Base-by-base conservation (phyloP, 345 rosid genomes). In the Linum tenue region DNA sequence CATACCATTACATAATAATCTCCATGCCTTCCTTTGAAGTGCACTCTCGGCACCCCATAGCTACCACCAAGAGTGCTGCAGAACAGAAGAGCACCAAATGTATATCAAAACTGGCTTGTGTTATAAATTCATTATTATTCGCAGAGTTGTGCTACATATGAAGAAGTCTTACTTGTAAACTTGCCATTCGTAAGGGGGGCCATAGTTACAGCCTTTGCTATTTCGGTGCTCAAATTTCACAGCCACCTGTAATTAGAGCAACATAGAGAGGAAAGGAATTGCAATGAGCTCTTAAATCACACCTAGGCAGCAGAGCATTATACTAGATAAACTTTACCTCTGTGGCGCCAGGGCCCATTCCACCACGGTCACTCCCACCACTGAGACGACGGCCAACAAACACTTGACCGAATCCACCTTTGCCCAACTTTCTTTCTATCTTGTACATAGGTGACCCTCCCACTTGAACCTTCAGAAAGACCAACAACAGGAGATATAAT, bases 31-130 rank as follows among this genome's bases (percentile, higher is more conserved):
- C 78, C 78, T 66, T 74, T 74, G 41, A 69, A 70, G 48, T 74
- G 78, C n/a, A 74, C 78, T 53, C 63, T 69, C 9, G 78, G 78
- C 65, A 74, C 78, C 4, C 78, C 78, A 61, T 74, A 73, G 56
- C 78, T 74, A n/a, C 78, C 99, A 72, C 99, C 99, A 60, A 94
- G 89, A 53, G 92, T 79, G 79, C 97, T 94, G 85, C 67, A 70
- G 37, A 82, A 56, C 51, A 65, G 55, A 64, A 48, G 39, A 60
- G 16, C 22, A 43, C 53, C 53, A 48, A 48, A 48, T 48, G 53
- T 48, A 48, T 12, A 48, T 1, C 2, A 48, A 48, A 48, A 48
- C 31, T 22, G 53, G 9, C 53, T 44, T 48, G 53, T 48, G 12
- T 9, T 48, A 9, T 4, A 9, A 9, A 12, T 48, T 9, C 3